phyloP scores from a whole-genome alignment of 352 stramenopile species.

The Pythium brachiatum region DNA sequence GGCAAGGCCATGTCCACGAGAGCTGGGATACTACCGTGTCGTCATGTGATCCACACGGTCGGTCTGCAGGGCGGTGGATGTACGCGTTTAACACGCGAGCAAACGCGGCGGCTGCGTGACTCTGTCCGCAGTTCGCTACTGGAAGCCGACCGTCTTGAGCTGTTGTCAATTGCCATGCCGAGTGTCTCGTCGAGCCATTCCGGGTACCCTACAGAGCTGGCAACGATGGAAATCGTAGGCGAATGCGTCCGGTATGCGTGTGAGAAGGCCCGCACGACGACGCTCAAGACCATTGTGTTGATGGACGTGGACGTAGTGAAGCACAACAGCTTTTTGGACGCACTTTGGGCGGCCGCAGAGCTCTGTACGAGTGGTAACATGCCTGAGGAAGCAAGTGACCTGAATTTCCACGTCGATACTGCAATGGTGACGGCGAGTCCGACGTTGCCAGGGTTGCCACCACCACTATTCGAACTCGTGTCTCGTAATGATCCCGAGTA shows the following conservation, averaged over 20 bases:
- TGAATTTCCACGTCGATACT: neutral
- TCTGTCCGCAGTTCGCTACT: neutral
- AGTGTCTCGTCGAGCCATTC: neutral
- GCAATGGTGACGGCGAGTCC: neutral
- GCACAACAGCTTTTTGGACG: slow-evolving; percentile 24
- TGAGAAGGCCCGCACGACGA: slow-evolving; percentile 2
- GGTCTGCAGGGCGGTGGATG: neutral
- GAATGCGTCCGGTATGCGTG: slow-evolving; percentile 20
- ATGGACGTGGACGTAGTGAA: slow-evolving; percentile 49
- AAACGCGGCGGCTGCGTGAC: neutral
- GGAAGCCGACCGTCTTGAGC: neutral
- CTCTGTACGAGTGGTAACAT: neutral
- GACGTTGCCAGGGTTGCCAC: neutral
- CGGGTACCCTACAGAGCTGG: slow-evolving; percentile 1
- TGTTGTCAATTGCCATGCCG: neutral
- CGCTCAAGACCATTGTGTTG: slow-evolving; percentile 29
- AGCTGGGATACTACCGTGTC: neutral
- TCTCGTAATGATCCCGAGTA: neutral
- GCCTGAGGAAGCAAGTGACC: neutral
- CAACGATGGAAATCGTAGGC: slow-evolving; percentile 27
- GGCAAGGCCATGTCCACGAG: neutral
- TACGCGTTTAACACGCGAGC: neutral
- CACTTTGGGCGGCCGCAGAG: slow-evolving; percentile 1
- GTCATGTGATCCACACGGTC: neutral
- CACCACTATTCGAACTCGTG: slow-evolving; percentile 13